Evolutionary conservation across 176 grass and related monocot species (phyloP).

Genomic region (Musa beccarii): DNA sequence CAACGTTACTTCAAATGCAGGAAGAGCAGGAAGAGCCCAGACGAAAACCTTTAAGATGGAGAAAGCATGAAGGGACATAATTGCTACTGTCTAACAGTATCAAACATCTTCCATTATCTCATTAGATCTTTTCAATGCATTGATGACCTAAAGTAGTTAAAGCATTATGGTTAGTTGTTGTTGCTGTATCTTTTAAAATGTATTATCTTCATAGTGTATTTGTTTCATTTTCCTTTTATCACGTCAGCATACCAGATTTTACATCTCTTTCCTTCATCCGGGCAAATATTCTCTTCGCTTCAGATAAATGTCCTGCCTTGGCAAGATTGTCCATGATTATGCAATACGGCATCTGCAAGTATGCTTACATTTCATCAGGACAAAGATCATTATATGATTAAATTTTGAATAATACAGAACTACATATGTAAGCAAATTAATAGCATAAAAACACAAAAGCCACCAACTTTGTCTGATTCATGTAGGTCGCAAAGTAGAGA

Average conservation of each 20-base stretch:
- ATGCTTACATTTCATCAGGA: slow-evolving; percentile 2
- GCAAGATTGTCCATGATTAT: slow-evolving; percentile 86
- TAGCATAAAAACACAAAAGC: not conserved
- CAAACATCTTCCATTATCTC: too few species aligned
- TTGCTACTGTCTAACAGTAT: too few species aligned
- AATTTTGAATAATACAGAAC: not conserved
- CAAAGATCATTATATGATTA: not conserved
- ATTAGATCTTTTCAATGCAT: too few species aligned
- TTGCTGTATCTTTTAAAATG: too few species aligned
- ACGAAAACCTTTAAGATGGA: too few species aligned
- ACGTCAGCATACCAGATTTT: slow-evolving; percentile 55
- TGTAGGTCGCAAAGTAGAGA: not conserved
- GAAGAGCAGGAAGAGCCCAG: too few species aligned
- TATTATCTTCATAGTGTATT: too few species aligned
- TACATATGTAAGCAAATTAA: not conserved
- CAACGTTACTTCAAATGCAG: too few species aligned
- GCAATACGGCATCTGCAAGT: slow-evolving; percentile 72
- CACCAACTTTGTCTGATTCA: not conserved
- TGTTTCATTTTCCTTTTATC: not conserved
- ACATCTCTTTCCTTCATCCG: slow-evolving; percentile 71
- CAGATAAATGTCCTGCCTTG: slow-evolving; percentile 66
- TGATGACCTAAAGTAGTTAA: too few species aligned
- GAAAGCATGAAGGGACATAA: too few species aligned
- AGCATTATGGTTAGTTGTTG: too few species aligned
- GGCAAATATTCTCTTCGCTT: slow-evolving; percentile 52